phyloP scores from a whole-genome alignment of 768 basidiomycete genomes.

The Trichaptum fuscoviolaceum region DNA sequence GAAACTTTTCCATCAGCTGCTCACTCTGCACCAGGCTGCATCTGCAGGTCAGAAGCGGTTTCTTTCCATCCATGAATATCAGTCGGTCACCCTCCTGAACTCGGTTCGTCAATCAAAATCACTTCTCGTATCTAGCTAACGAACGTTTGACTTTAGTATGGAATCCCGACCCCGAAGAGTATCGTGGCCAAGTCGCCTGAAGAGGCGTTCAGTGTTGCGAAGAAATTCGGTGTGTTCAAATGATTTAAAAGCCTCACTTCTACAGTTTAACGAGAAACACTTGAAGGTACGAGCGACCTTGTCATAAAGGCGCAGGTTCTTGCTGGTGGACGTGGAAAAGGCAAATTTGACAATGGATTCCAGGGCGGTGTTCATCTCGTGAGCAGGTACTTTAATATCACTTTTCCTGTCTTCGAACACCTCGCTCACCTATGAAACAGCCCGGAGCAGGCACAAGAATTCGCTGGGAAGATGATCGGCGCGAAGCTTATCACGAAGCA shows the following conservation, averaged over 20 bases:
- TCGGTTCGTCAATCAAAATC: constrained; percentile 47
- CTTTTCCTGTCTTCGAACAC: constrained; percentile 1
- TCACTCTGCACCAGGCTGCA: constrained; percentile 39
- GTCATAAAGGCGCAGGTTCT: constrained; percentile 99
- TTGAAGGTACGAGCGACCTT: constrained; percentile 63
- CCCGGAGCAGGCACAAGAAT: constrained; percentile 83
- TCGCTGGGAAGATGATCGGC: constrained; percentile 90
- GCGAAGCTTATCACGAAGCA: constrained; percentile 97
- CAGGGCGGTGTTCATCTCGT: constrained; percentile 97
- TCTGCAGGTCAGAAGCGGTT: constrained; percentile 84
- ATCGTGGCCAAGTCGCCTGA: constrained; percentile 80
- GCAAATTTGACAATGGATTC: constrained; percentile 91
- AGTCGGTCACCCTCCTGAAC: constrained; percentile 92
- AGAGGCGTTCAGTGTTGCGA: constrained; percentile 86
- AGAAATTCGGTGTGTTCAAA: constrained; percentile 67
- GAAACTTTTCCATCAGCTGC: constrained; percentile 9
- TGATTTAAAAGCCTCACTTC: neutral
- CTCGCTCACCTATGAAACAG: constrained; percentile 32
- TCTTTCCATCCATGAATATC: constrained; percentile 97
- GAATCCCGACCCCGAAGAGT: constrained; percentile 91
- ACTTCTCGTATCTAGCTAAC: constrained; percentile 8
- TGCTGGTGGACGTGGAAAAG: constrained; percentile 97
- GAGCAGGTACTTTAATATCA: constrained; percentile 50
- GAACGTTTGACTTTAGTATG: constrained; percentile 58
- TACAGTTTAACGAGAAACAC: neutral